These are phyloP conservation scores for Hibiscus mutabilis DNA, from an alignment of 345 rosid genomes.

Conservation along the genomic window DNA sequence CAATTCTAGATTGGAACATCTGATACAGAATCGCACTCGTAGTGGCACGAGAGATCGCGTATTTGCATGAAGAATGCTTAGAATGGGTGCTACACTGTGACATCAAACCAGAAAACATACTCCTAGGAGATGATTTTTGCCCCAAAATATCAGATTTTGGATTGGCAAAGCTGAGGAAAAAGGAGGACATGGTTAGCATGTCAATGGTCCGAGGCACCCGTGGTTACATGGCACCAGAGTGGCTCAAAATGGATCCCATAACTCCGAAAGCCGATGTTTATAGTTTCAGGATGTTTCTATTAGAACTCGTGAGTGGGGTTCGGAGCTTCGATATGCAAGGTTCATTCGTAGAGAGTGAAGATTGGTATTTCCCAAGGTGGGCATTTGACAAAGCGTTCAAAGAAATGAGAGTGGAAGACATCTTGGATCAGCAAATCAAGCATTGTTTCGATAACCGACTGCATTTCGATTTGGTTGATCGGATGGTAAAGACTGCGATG, in stretches of 20 bases:
- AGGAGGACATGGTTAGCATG: constrained; percentile 59
- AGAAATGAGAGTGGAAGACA: constrained; percentile 60
- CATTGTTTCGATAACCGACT: constrained; percentile 34
- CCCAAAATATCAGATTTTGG: constrained; percentile 66
- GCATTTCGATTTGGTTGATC: constrained; percentile 52
- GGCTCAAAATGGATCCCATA: constrained; percentile 52
- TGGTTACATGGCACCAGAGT: constrained; percentile 69
- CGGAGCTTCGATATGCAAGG: constrained; percentile 45
- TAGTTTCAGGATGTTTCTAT: constrained; percentile 62
- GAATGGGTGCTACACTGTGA: constrained; percentile 73
- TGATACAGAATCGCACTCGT: constrained; percentile 55
- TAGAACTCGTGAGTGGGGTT: constrained; percentile 51
- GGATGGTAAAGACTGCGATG: constrained; percentile 69
- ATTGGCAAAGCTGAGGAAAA: constrained; percentile 59
- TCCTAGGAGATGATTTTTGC: constrained; percentile 57
- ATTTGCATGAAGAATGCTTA: constrained; percentile 64
- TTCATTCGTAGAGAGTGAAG: constrained; percentile 38
- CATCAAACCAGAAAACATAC: constrained; percentile 61
- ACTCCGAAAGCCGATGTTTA: constrained; percentile 60
- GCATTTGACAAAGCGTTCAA: constrained; percentile 58
- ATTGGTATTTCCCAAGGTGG: constrained; percentile 66
- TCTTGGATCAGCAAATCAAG: constrained; percentile 52
- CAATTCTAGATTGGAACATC: constrained; percentile 50
- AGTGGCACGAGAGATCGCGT: constrained; percentile 57
- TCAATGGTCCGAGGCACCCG: constrained; percentile 62